These are phyloP conservation scores for Penicillium verhagenii DNA, from an alignment of 495 filamentous ascomycete genomes.

Conservation along the genomic window DNA sequence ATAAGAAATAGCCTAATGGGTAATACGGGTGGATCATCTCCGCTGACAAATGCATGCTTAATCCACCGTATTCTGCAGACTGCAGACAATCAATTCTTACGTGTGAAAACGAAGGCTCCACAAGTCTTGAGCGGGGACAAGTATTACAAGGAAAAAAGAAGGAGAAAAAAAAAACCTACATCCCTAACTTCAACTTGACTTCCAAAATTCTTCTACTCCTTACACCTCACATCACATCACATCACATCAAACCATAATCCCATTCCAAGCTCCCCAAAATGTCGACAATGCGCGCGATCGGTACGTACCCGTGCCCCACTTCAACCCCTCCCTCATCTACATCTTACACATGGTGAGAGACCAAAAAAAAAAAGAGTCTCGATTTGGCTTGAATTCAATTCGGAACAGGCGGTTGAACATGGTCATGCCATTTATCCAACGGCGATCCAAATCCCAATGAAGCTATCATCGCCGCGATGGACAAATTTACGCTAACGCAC, in stretches of 20 bases:
- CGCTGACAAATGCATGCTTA: slow-evolving; percentile 7
- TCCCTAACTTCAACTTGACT: background rate
- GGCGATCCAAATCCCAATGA: background rate
- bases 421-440: background rate
- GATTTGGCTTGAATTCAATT: background rate
- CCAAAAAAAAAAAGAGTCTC: background rate
- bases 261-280: slow-evolving; percentile 20
- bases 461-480: background rate
- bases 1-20: no score
- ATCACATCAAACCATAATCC: no score
- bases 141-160: background rate
- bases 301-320: slow-evolving; percentile 18
- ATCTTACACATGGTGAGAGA: slow-evolving; percentile 7
- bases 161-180: background rate
- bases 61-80: background rate
- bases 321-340: slow-evolving; percentile 9
- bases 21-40: background rate
- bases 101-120: background rate
- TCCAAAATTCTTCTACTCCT: background rate
- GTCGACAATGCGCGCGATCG: slow-evolving; percentile 30
- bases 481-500: background rate
- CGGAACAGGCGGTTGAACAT: background rate
- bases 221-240: background rate
- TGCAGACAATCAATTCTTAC: background rate
- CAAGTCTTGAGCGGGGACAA: background rate